Conservation (phyloP, 805 yeast species). For the Teunomyces atbi region DNA sequence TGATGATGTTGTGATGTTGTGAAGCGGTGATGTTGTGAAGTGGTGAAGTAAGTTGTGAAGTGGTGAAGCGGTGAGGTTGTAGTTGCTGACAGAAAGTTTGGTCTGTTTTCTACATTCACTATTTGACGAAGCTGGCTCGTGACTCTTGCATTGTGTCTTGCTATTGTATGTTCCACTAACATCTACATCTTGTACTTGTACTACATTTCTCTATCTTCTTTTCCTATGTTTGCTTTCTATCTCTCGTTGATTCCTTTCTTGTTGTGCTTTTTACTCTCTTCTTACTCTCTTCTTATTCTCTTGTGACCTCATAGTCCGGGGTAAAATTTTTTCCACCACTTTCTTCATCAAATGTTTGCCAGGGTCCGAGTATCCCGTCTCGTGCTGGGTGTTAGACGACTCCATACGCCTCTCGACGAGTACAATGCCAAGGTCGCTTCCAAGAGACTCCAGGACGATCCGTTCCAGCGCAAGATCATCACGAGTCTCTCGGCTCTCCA, state of each 20-base stretch:
- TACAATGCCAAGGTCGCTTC: slow-evolving; percentile 48
- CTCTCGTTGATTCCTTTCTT: background rate
- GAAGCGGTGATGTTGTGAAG: too few species aligned
- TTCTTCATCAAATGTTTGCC: background rate
- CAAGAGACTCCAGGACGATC: slow-evolving; percentile 65
- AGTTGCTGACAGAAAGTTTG: too few species aligned
- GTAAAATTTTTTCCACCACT: background rate
- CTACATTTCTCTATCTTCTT: background rate
- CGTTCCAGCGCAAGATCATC: slow-evolving; percentile 75
- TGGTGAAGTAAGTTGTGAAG: too few species aligned
- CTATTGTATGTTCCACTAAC: background rate
- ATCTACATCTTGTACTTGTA: background rate
- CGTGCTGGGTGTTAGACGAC: background rate
- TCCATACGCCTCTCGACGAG: slow-evolving; percentile 47
- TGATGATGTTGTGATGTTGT: too few species aligned
- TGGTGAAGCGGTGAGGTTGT: too few species aligned
- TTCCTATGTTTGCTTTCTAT: background rate
- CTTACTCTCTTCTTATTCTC: background rate
- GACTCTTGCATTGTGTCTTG: background rate
- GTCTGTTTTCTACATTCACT: too few species aligned
- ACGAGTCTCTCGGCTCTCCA: slow-evolving; percentile 61
- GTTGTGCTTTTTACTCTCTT: background rate
- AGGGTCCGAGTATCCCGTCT: slow-evolving; percentile 2
- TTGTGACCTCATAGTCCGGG: slow-evolving; percentile 1
- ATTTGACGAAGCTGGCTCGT: too few species aligned